Evolutionary conservation across 805 yeast genomes (phyloP), one percentile per base, ranked within the genome.

Genomic region (Lipomyces sp.): DNA sequence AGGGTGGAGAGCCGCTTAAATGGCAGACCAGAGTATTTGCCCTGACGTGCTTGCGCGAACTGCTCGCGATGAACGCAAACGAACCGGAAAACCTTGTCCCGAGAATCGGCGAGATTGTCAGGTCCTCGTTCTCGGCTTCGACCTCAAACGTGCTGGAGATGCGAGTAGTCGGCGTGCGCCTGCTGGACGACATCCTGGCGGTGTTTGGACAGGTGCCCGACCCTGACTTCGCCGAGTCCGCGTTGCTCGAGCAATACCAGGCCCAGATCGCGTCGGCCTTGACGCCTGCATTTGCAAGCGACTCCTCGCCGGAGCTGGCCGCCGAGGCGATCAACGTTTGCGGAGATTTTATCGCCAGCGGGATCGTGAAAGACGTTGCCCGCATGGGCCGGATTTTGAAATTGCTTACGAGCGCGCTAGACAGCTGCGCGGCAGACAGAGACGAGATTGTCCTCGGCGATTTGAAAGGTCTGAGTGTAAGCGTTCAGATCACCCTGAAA

Each of bases 251-350:
- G 58, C 97, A 90, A 67, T 95, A 86, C 62, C 96, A 93, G 62
- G 98, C 98, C 0, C 96, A 88, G 61, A 86, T 93, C 8, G 83
- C 86, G 8, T 83, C 95, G 51, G 95, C 98, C 0, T 73, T 91
- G 49, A 78, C 88, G 43, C 96, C 97, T 0, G 87, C 95, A 10
- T 91, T 93, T 68, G 77, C 76, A 31, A 71, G 76, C 2, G 90
- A 82, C 18, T 82, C 89, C 49, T 82, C 84, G 11, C 80, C 95
- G 1, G 77, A 77, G 33, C 76, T 88, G 0, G 89, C 91, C 1
- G 78, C 86, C 21, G 78, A 78, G 46, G 96, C 96, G 0, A 77
- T 91, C 32, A 78, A 79, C 36, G 84, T 89, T 1, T 80, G 86
- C 33, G 89, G 95, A 0, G 82, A 81, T 48, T 82, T 91, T 61